These are phyloP conservation scores for Megacollybia platyphylla DNA, from an alignment of 1,284 basidiomycete species.

Conservation along the genomic window DNA sequence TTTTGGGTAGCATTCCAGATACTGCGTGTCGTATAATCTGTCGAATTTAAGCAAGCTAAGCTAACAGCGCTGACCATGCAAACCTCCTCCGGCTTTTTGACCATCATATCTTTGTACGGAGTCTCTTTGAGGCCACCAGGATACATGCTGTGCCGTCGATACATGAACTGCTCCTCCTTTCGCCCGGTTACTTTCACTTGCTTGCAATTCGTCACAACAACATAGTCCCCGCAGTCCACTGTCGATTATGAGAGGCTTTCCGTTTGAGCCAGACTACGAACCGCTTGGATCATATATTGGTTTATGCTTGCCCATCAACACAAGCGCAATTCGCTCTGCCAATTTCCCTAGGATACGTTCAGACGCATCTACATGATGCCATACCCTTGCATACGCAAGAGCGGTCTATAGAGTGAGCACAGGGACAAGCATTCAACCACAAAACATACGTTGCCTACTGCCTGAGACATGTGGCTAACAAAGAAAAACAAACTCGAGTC, in stretches of 20 bases:
- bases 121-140: slow-evolving; percentile 92
- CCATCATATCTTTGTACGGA: slow-evolving; percentile 72
- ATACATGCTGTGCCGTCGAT: slow-evolving; percentile 86
- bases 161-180: slow-evolving; percentile 82
- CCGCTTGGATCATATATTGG: slow-evolving; percentile 90
- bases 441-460: slow-evolving; percentile 49
- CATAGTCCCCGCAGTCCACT: slow-evolving; percentile 97
- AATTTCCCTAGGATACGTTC: slow-evolving; percentile 88
- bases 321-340: slow-evolving; percentile 86
- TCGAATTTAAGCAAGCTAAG: slow-evolving; percentile 3
- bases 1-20: slow-evolving; percentile 94
- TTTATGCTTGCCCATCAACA: slow-evolving; percentile 99
- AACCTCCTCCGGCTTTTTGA: slow-evolving; percentile 86
- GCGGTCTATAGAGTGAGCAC: slow-evolving; percentile 51
- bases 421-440: not conserved
- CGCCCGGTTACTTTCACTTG: slow-evolving; percentile 82
- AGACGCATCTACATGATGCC: slow-evolving; percentile 92
- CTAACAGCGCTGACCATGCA: slow-evolving; percentile 16
- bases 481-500: not conserved
- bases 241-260: slow-evolving; percentile 1
- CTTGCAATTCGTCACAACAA: slow-evolving; percentile 86
- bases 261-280: slow-evolving; percentile 20
- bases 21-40: slow-evolving; percentile 94
- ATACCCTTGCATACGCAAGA: slow-evolving; percentile 85
- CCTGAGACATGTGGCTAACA: slow-evolving; percentile 38